phyloP scores from a whole-genome alignment of 345 rosid species.

The Lepidium didymum region DNA sequence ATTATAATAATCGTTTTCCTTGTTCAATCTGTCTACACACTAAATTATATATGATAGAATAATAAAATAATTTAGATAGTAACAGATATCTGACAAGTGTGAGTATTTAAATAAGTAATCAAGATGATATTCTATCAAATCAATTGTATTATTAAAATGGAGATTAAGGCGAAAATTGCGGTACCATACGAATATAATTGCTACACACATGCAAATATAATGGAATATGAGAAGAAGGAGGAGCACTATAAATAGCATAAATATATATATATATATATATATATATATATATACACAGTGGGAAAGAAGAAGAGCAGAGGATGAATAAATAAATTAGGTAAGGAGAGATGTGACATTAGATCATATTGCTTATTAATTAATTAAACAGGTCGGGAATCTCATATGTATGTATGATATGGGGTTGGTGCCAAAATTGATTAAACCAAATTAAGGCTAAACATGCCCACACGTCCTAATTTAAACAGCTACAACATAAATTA shows the following conservation, averaged over 20 bases:
- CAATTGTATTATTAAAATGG: not conserved
- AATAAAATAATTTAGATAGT: not conserved
- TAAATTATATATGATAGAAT: not conserved
- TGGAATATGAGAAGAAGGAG: not conserved
- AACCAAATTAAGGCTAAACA: not conserved
- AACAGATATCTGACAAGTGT: not conserved
- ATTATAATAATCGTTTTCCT: not conserved
- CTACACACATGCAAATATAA: not conserved
- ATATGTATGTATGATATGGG: not conserved
- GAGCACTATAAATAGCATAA: not conserved
- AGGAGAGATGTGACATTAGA: not conserved
- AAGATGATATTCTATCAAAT: not conserved
- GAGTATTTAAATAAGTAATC: not conserved
- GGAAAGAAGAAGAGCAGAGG: not conserved
- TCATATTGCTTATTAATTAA: not conserved
- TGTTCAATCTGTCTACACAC: conserved; percentile 7
- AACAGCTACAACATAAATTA: not conserved
- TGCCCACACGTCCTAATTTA: not conserved
- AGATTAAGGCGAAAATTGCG: conserved; percentile 1
- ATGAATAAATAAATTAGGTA: not conserved
- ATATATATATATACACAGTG: too few species aligned
- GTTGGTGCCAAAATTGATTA: not conserved
- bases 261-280: too few species aligned
- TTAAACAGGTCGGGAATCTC: not conserved
- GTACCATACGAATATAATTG: not conserved